A percentile compares a stretch with the other conserved stretches of the same genome.
Evolutionary conservation across 345 rosid species (phyloP).

Genomic region (Chamaenerion angustifolium): DNA sequence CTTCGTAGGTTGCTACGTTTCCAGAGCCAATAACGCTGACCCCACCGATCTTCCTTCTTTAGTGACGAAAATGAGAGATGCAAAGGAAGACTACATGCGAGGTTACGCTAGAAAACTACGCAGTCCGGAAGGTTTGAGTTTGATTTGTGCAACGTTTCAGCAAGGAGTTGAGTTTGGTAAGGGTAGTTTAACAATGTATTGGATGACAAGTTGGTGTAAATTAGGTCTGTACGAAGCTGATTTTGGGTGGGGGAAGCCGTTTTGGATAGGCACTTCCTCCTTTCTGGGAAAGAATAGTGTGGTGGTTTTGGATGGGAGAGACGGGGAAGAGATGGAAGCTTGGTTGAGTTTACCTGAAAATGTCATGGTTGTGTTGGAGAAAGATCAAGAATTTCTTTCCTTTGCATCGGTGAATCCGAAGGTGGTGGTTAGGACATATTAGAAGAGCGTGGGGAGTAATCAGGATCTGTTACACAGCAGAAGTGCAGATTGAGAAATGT

Average conservation of each 20-base stretch:
- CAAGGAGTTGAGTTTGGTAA: background rate
- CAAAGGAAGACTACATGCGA: background rate
- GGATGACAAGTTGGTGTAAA: conserved; percentile 7
- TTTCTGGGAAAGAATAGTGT: background rate
- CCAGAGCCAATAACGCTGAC: background rate
- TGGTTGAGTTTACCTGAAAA: conserved; percentile 9
- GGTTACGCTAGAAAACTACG: background rate
- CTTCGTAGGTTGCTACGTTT: background rate
- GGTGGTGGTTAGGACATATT: background rate
- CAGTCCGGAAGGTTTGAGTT: background rate
- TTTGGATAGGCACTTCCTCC: background rate
- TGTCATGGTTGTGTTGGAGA: conserved; percentile 13
- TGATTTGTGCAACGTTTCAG: background rate
- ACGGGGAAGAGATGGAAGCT: conserved; percentile 10
- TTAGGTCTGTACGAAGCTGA: conserved; percentile 11
- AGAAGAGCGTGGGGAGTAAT: no score
- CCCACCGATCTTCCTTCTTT: background rate
- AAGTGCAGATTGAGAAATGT: no score
- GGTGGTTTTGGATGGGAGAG: background rate
- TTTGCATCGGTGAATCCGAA: conserved; percentile 10
- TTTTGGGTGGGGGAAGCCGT: conserved; percentile 19
- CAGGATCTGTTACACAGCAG: no score
- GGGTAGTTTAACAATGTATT: background rate
- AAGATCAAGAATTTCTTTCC: conserved; percentile 8
- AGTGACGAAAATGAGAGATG: background rate